Evolutionary conservation across 1,139 yeast species (phyloP).

Genomic region (Lizanozyma gosingica): DNA sequence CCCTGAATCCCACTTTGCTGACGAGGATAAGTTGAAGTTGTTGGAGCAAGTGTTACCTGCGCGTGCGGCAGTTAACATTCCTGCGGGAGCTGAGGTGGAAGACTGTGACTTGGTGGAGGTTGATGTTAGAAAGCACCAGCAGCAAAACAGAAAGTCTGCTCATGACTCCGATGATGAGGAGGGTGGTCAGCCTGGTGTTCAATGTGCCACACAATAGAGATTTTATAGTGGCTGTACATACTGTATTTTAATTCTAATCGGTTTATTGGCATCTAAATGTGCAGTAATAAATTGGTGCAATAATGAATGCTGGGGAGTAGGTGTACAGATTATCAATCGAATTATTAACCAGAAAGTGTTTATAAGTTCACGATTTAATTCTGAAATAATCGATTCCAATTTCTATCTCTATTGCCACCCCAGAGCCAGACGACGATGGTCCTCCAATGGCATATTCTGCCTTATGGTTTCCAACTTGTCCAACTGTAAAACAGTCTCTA

Average conservation of each 20-base stretch:
- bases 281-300: too few species aligned
- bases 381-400: too few species aligned
- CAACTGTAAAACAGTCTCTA: constrained; percentile 64
- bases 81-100: constrained; percentile 63
- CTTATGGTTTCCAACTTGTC: constrained; percentile 42
- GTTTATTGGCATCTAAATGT: too few species aligned
- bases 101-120: constrained; percentile 69
- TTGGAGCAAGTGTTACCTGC: constrained; percentile 62
- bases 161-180: constrained; percentile 65
- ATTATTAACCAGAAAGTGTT: too few species aligned
- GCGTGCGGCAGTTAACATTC: constrained; percentile 46
- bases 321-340: too few species aligned
- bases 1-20: constrained; percentile 57
- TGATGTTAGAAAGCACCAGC: constrained; percentile 53
- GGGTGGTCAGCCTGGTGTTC: constrained; percentile 71
- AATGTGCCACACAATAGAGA: constrained; percentile 73
- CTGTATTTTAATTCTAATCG: not conserved
- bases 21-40: constrained; percentile 57
- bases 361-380: too few species aligned
- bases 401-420: too few species aligned
- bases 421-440: too few species aligned
- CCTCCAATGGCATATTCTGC: constrained; percentile 63
- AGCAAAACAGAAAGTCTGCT: constrained; percentile 35
- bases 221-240: not conserved
- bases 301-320: too few species aligned